phyloP scores from a whole-genome alignment of 345 rosid species.

The Noccaea caerulescens region DNA sequence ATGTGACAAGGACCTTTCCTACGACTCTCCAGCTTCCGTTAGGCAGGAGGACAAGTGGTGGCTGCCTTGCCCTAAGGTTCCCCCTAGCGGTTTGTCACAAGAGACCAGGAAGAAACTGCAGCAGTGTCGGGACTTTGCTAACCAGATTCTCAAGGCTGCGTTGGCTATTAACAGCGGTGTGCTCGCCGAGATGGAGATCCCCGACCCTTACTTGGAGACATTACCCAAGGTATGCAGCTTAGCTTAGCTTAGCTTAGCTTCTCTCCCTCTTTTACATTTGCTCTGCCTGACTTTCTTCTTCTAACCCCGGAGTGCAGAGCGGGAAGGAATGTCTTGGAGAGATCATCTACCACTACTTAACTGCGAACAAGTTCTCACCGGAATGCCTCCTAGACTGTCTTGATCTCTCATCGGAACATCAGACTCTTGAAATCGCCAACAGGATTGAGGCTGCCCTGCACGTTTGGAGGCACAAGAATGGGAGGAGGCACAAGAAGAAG shows the following conservation, averaged over 20 bases:
- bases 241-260: background rate
- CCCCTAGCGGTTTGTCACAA: conserved; percentile 72
- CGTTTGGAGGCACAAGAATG: conserved; percentile 76
- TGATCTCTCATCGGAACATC: conserved; percentile 87
- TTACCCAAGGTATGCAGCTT: conserved; percentile 74
- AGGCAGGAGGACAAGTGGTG: conserved; percentile 85
- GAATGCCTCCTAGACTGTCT: conserved; percentile 88
- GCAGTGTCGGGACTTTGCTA: conserved; percentile 85
- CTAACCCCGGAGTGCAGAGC: conserved; percentile 49
- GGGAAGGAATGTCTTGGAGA: conserved; percentile 88
- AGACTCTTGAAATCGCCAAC: conserved; percentile 78
- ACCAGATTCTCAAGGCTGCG: conserved; percentile 95
- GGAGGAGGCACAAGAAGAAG: conserved; percentile 48
- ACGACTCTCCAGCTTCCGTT: conserved; percentile 52
- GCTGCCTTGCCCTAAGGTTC: conserved; percentile 76
- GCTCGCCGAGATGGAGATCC: conserved; percentile 93
- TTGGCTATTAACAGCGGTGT: conserved; percentile 94
- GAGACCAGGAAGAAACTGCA: conserved; percentile 80
- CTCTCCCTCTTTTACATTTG: background rate
- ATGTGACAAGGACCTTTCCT: conserved; percentile 49
- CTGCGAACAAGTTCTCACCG: conserved; percentile 79
- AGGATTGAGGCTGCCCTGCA: conserved; percentile 84
- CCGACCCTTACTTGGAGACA: conserved; percentile 77
- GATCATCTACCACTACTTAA: conserved; percentile 72
- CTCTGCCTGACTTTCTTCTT: background rate